phyloP scores from a whole-genome alignment of 495 filamentous ascomycete species.

The Tuber melanosporum region DNA sequence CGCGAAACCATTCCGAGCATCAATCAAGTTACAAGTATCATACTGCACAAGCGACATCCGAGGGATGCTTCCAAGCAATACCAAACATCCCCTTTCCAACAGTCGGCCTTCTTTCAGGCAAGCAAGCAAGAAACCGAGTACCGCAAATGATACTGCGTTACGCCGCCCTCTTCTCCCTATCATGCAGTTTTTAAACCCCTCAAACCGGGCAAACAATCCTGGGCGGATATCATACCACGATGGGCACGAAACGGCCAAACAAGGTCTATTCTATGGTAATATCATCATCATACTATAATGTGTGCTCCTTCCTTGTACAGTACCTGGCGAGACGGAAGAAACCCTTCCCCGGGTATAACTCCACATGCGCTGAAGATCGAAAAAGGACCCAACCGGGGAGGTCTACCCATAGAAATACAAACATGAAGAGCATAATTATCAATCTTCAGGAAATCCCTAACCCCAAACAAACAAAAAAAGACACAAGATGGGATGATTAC shows the following conservation, averaged over 20 bases:
- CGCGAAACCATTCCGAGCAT: not conserved
- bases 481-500: not conserved
- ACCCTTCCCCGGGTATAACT: not conserved
- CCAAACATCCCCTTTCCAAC: not conserved
- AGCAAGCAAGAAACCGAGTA: not conserved
- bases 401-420: no score
- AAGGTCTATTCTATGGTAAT: not conserved
- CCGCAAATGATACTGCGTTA: not conserved
- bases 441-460: no score
- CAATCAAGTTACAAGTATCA: not conserved
- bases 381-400: no score
- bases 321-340: not conserved
- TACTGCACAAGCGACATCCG: not conserved
- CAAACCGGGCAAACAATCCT: not conserved
- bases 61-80: not conserved
- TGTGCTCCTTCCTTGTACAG: not conserved
- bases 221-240: not conserved
- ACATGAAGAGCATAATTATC: no score
- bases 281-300: no score
- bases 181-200: not conserved
- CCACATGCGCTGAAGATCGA: not conserved
- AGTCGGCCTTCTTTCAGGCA: not conserved
- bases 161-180: not conserved
- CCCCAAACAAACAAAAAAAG: not conserved
- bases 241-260: not conserved